Conservation (phyloP, 805 yeast genomes). For the Barnettozyma californica region DNA sequence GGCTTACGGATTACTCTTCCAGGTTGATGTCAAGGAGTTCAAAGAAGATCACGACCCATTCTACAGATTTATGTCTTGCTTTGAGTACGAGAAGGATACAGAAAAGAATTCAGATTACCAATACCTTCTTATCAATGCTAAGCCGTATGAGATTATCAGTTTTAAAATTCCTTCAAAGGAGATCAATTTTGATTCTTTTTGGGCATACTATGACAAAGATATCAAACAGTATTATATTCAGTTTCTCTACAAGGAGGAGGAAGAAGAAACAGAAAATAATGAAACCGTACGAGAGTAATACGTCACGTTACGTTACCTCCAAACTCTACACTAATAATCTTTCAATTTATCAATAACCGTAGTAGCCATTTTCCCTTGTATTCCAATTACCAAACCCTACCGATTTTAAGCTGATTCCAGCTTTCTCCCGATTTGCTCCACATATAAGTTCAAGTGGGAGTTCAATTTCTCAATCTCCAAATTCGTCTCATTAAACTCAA, state of each 20-base stretch:
- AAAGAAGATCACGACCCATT: constrained; percentile 46
- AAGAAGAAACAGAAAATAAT: not conserved
- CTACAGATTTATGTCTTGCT: constrained; percentile 71
- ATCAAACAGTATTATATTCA: constrained; percentile 66
- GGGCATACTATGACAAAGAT: constrained; percentile 75
- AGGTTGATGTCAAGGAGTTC: constrained; percentile 50
- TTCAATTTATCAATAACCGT: not conserved
- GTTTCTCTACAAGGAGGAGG: constrained; percentile 9
- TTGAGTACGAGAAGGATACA: constrained; percentile 57
- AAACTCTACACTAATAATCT: not conserved
- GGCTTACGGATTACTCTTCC: constrained; percentile 61
- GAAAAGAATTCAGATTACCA: constrained; percentile 47
- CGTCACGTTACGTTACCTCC: not conserved
- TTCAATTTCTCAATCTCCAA: constrained; percentile 22
- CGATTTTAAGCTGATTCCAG: not conserved
- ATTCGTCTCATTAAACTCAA: constrained; percentile 36
- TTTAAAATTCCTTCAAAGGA: constrained; percentile 65
- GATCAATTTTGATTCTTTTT: constrained; percentile 37
- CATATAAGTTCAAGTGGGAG: constrained; percentile 5
- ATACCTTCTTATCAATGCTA: constrained; percentile 77
- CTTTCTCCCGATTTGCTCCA: constrained; percentile 5
- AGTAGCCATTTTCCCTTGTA: not conserved
- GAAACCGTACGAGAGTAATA: not conserved
- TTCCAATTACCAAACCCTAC: not conserved
- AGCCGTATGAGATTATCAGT: constrained; percentile 82